Evolutionary conservation across 257 asterid genomes (phyloP).

Genomic region (Solanum piurae): DNA sequence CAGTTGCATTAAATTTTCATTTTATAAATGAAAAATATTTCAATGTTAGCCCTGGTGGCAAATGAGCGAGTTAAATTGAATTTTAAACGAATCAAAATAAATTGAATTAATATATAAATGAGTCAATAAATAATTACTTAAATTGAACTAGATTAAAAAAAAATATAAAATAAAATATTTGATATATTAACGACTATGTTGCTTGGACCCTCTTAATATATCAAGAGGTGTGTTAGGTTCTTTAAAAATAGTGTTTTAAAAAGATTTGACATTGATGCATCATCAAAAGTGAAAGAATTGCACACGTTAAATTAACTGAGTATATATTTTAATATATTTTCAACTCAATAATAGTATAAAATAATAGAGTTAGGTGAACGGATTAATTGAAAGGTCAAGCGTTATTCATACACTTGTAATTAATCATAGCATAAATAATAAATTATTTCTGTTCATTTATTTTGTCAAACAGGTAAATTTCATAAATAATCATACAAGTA

Average conservation of each 20-base stretch:
- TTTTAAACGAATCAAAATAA: not conserved
- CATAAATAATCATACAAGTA: not conserved
- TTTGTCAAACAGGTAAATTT: not conserved
- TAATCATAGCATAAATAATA: no score
- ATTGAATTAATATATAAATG: no score
- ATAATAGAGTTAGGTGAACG: not conserved
- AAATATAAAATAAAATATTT: no score
- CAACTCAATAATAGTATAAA: not conserved
- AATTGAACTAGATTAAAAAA: accelerated
- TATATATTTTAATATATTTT: no score
- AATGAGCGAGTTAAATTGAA: no score
- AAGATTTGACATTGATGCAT: accelerated
- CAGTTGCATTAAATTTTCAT: not conserved
- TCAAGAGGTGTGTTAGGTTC: not conserved
- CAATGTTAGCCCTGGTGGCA: no score
- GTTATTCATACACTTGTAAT: not conserved
- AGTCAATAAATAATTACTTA: not conserved
- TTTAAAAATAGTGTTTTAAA: no score
- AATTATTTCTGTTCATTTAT: no score
- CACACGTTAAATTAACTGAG: no score
- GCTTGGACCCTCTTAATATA: not conserved
- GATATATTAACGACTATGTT: no score
- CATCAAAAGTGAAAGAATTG: not conserved
- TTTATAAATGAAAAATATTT: no score
- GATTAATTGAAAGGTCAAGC: not conserved